These are phyloP conservation scores for Trichoderma sp. DNA, from an alignment of 2,329 filamentous ascomycete species.

Conservation along the genomic window DNA sequence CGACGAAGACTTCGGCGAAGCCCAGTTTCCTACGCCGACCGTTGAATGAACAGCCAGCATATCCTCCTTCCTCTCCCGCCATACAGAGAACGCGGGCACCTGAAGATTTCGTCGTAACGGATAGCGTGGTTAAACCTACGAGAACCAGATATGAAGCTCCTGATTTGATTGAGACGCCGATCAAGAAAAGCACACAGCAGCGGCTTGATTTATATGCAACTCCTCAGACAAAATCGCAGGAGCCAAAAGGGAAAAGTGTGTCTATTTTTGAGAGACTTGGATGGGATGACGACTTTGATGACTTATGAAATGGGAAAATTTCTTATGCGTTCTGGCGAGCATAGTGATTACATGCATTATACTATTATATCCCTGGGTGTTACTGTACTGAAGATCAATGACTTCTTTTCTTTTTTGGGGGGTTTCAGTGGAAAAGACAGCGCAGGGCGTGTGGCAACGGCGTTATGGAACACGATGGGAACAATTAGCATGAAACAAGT, in stretches of 20 bases:
- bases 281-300: slow-evolving; percentile 60
- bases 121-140: slow-evolving; percentile 24
- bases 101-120: slow-evolving; percentile 24
- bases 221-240: slow-evolving; percentile 23
- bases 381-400: slow-evolving; percentile 17
- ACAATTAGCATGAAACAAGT: neutral
- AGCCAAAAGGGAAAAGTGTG: slow-evolving; percentile 32
- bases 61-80: slow-evolving; percentile 41
- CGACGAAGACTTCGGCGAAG: slow-evolving; percentile 29
- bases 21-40: slow-evolving; percentile 35
- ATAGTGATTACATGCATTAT: slow-evolving; percentile 13
- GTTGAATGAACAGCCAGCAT: slow-evolving; percentile 30
- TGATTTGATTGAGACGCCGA: slow-evolving; percentile 42
- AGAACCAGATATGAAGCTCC: slow-evolving; percentile 18
- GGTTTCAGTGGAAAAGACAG: neutral
- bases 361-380: slow-evolving; percentile 14
- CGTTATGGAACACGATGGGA: neutral
- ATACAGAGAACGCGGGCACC: slow-evolving; percentile 30
- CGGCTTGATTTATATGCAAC: slow-evolving; percentile 23
- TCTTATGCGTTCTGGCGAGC: slow-evolving; percentile 16
- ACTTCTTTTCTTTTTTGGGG: neutral
- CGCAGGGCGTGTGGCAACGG: neutral
- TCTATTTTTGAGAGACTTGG: slow-evolving; percentile 58
- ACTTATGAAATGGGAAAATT: slow-evolving; percentile 35
- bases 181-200: slow-evolving; percentile 36